These are phyloP conservation scores for Phytophthora nicotianae DNA, from an alignment of 352 stramenopile species.

Conservation along the genomic window DNA sequence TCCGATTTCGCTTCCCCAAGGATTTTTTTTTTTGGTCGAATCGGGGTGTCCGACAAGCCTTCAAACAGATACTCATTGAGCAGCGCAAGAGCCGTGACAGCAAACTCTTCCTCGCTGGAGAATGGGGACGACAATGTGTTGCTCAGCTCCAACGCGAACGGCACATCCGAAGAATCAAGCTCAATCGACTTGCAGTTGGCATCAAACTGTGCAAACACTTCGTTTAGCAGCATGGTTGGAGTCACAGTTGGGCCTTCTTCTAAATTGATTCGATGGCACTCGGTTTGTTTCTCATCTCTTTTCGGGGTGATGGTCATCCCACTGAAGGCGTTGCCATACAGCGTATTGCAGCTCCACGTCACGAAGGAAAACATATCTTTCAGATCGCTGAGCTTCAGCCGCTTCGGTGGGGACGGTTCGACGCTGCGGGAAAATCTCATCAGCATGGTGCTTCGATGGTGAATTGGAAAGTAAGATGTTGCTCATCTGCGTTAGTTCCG, in stretches of 20 bases:
- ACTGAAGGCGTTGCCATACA: not conserved
- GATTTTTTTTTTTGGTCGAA: not conserved
- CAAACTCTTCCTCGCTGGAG: not conserved
- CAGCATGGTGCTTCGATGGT: not conserved
- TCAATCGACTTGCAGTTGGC: slow-evolving; percentile 1
- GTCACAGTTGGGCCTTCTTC: not conserved
- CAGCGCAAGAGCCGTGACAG: not conserved
- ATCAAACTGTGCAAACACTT: slow-evolving; percentile 1
- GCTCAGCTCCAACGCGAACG: not conserved
- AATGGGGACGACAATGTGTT: not conserved
- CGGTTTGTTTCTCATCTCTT: not conserved
- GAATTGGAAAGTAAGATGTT: not conserved
- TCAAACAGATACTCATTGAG: not conserved
- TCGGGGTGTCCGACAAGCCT: not conserved
- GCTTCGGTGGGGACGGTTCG: not conserved
- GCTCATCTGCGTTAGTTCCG: no score
- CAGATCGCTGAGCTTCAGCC: not conserved
- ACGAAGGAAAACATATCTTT: not conserved
- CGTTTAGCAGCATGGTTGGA: not conserved
- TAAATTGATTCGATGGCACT: not conserved
- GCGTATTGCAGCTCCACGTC: not conserved
- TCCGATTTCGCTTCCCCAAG: not conserved
- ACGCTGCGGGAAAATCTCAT: not conserved
- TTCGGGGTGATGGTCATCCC: not conserved
- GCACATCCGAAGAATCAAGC: not conserved